A percentile compares a stretch with the other conserved stretches of the same genome.
Conservation (phyloP, 2,329 filamentous ascomycete species). For the Ophiostoma tasmaniense region DNA sequence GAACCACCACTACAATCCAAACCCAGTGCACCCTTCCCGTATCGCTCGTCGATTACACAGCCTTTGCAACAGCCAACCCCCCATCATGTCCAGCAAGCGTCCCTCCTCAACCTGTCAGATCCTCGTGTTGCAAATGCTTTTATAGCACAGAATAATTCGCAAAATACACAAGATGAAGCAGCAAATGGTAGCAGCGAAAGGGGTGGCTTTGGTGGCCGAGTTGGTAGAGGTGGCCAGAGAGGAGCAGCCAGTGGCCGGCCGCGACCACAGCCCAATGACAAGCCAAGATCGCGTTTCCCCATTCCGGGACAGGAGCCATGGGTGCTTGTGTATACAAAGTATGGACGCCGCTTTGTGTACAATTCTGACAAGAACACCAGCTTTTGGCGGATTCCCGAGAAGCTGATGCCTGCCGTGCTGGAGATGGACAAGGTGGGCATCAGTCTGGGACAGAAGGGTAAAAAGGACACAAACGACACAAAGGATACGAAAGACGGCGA, state of each 20-base stretch:
- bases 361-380: conserved; percentile 80
- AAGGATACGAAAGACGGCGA: not conserved
- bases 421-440: conserved; percentile 65
- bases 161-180: not conserved
- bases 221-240: conserved; percentile 16
- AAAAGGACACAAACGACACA: not conserved
- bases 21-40: conserved; percentile 25
- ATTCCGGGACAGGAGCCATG: conserved; percentile 81
- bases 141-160: conserved; percentile 40
- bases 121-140: conserved; percentile 53
- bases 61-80: conserved; percentile 19
- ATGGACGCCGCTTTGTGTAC: conserved; percentile 81
- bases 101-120: conserved; percentile 38
- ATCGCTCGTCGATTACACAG: conserved; percentile 15
- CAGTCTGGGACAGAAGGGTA: conserved; percentile 21
- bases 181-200: not conserved
- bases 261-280: conserved; percentile 63
- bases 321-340: conserved; percentile 87
- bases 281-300: conserved; percentile 66
- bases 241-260: conserved; percentile 46
- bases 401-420: conserved; percentile 70
- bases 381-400: conserved; percentile 88
- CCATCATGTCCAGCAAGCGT: conserved; percentile 29
- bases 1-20: not conserved
- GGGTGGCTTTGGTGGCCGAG: conserved; percentile 16